A percentile compares a stretch with the other conserved stretches of the same genome.
These are phyloP conservation scores for Poa pratensis DNA, from an alignment of 176 grass and related monocot species.

Conservation along the genomic window DNA sequence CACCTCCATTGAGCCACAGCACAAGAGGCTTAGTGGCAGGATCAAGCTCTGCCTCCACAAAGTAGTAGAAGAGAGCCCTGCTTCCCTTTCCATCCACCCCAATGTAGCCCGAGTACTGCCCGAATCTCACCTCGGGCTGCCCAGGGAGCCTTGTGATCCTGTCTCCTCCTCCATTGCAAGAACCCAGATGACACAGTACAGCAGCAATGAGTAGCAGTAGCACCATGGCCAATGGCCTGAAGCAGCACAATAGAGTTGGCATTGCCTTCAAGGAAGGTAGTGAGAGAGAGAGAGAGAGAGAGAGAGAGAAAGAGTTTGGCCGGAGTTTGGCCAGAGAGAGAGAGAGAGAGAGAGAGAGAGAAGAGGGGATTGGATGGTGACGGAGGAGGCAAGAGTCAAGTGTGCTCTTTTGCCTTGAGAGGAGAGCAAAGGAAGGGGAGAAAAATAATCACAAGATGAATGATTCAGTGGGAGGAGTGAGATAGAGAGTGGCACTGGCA, in stretches of 20 bases:
- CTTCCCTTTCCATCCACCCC: constrained; percentile 60
- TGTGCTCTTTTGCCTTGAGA: constrained; percentile 66
- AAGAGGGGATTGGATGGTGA: constrained; percentile 22
- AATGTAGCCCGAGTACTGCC: constrained; percentile 89
- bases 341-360: constrained; percentile 7
- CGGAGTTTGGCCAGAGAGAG: not conserved
- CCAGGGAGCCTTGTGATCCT: constrained; percentile 80
- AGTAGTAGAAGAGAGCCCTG: constrained; percentile 98
- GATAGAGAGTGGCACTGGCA: constrained; percentile 17
- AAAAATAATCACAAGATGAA: constrained; percentile 47
- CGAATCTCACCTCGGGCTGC: constrained; percentile 83
- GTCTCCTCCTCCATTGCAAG: constrained; percentile 49
- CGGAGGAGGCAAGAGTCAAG: constrained; percentile 49
- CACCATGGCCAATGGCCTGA: constrained; percentile 39
- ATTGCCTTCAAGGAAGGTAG: constrained; percentile 36
- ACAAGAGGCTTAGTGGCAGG: constrained; percentile 81
- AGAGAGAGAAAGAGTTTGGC: too few relatives aligned
- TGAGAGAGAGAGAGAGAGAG: constrained; percentile 16
- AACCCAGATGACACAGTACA: constrained; percentile 36
- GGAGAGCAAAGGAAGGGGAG: constrained; percentile 29
- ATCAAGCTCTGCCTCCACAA: constrained; percentile 83
- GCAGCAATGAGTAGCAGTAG: constrained; percentile 38
- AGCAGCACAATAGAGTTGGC: constrained; percentile 25
- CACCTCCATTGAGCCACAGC: constrained; percentile 99
- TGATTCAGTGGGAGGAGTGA: constrained; percentile 42